Evolutionary conservation across 2,329 filamentous ascomycete genomes (phyloP).

Genomic region (Ophiostoma triangulosporum): DNA sequence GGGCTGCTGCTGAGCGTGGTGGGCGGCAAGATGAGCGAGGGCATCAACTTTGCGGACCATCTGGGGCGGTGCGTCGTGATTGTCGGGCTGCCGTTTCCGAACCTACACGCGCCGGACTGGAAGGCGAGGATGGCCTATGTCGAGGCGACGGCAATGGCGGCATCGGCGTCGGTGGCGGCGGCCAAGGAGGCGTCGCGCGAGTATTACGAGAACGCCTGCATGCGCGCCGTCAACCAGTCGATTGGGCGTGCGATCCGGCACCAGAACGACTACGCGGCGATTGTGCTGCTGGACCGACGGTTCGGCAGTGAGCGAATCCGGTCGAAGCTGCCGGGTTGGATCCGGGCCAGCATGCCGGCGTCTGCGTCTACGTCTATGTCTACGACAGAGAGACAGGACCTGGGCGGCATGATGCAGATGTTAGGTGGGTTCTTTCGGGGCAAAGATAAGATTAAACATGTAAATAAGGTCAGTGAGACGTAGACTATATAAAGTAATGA

Average conservation of each 20-base stretch:
- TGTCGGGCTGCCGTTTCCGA: conserved; percentile 87
- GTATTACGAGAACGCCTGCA: conserved; percentile 89
- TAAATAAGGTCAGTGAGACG: no score
- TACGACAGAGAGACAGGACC: conserved; percentile 28
- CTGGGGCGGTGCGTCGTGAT: conserved; percentile 83
- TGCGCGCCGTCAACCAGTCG: conserved; percentile 94
- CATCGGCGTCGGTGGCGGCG: neutral
- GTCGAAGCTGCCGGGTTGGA: conserved; percentile 79
- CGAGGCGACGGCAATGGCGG: conserved; percentile 31
- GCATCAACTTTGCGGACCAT: conserved; percentile 92
- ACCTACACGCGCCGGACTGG: conserved; percentile 81
- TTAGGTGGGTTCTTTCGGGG: conserved; percentile 44
- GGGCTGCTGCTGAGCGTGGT: conserved; percentile 82
- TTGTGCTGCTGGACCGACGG: conserved; percentile 69
- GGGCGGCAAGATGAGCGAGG: conserved; percentile 88
- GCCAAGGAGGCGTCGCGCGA: conserved; percentile 52
- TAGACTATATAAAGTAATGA: neutral
- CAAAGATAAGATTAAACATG: no score
- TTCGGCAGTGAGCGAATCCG: conserved; percentile 64
- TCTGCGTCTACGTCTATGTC: no score
- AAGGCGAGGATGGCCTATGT: conserved; percentile 83
- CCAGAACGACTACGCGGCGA: conserved; percentile 75
- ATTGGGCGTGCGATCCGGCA: conserved; percentile 89
- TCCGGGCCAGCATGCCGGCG: conserved; percentile 48
- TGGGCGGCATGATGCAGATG: conserved; percentile 45